Base-by-base conservation (phyloP, 805 yeast species). In the Yarrowia divulgata region DNA sequence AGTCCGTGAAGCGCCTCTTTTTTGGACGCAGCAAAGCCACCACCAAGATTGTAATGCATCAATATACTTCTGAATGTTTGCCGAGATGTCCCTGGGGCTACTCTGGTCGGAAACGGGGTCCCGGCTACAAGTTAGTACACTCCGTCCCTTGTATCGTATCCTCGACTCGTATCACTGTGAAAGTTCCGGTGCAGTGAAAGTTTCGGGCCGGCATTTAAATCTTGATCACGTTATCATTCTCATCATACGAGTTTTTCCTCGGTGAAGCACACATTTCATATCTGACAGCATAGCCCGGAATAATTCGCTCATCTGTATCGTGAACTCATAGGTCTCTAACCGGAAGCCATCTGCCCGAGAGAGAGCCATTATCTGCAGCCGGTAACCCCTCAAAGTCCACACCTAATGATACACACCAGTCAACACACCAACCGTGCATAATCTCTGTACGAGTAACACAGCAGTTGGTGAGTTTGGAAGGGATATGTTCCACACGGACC, bases 311-410 rank as follows among this genome's bases (percentile, higher is more conserved):
- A 8, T 23, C 46, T 8, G 23, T 6, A 10, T 43, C 46, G 4
- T n/a, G 12, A 23, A 6, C 13, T 29, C 39, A 3, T 13, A 12
- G 3, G 29, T 23, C 29, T 34, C 40, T 2, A 18, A 8, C 34
- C 60, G 45, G 60, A 54, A 52, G n/a, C 60, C 60, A 16, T 39
- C 19, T 54, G 60, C 60, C 60, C 60, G 60, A 54, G 45, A 19
- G 60, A 54, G 45, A 19, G 18, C 34, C 18, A 35, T 18, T 19
- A 35, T 39, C 45, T 54, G 60, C 60, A 54, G 18, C 60, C 13
- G 18, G 8, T 19, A 19, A 54, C 60, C 60, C 60, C 60, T 54
- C 60, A 54, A 39, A 37, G 42, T 9, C 60, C 60, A 54, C 60
- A 54, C 55, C 52, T 48, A 13, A 4, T n/a, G 40, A 4, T 23